Percentiles rank a stretch among this genome's conserved stretches.
phyloP scores from a whole-genome alignment of 176 grass and related monocot genomes.

The Miscanthus lutarioriparius region DNA sequence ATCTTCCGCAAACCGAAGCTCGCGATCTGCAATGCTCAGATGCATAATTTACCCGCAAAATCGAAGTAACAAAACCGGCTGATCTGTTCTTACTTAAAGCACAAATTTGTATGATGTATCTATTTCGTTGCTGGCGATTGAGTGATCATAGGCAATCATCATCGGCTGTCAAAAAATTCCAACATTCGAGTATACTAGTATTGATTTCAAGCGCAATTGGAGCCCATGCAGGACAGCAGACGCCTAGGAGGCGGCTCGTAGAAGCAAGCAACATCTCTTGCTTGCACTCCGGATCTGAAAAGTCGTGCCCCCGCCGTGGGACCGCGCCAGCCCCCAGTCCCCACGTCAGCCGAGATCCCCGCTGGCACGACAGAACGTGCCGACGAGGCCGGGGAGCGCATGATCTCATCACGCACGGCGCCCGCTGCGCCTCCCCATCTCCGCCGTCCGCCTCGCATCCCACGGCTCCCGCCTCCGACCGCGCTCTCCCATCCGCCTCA shows the following conservation, averaged over 20 bases:
- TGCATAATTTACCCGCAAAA: no score
- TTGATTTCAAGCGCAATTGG: background rate
- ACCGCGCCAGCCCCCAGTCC: background rate
- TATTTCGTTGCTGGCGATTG: no score
- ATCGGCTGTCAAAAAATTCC: background rate
- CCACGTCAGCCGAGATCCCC: constrained; percentile 39
- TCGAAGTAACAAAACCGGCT: no score
- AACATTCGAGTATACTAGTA: no score
- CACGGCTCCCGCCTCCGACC: background rate
- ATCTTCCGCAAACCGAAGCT: background rate
- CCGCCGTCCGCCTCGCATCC: constrained; percentile 21
- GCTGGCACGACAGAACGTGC: constrained; percentile 34
- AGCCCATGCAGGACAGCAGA: background rate
- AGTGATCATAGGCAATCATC: background rate
- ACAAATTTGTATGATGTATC: no score
- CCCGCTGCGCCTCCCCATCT: background rate
- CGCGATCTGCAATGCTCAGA: no score
- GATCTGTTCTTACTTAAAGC: no score
- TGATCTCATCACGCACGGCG: background rate
- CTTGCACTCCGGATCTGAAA: constrained; percentile 17
- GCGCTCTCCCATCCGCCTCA: constrained; percentile 9
- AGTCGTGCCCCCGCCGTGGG: background rate
- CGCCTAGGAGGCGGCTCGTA: background rate
- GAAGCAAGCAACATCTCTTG: background rate
- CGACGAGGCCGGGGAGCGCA: background rate